These are phyloP conservation scores for Cryphonectria radicalis DNA, from an alignment of 2,329 filamentous ascomycete species.

Conservation along the genomic window DNA sequence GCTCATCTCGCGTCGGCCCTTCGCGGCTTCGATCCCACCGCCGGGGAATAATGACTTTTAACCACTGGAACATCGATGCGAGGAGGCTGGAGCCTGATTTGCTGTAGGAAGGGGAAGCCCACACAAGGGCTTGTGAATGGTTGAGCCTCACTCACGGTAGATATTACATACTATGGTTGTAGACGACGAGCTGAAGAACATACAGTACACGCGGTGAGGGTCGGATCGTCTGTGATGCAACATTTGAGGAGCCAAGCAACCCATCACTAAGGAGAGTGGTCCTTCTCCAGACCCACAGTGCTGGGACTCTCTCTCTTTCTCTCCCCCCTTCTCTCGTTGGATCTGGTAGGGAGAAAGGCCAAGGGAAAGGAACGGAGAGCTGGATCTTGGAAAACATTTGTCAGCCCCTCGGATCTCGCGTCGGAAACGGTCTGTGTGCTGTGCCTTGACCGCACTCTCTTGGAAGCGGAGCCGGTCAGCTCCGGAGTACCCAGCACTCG, in stretches of 20 bases:
- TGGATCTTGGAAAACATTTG: neutral
- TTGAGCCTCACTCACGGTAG: neutral
- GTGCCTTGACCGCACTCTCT: neutral
- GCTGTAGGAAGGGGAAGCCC: neutral
- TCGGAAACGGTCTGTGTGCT: neutral
- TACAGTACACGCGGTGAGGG: neutral
- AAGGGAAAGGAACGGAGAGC: neutral
- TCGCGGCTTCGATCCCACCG: neutral
- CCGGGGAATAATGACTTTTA: neutral
- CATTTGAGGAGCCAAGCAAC: neutral
- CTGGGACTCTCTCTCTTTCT: neutral
- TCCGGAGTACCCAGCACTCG: neutral
- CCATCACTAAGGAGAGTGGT: neutral
- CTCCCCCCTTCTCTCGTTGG: too few species aligned
- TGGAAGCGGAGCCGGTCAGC: neutral
- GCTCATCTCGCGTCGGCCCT: neutral
- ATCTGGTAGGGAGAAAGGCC: neutral
- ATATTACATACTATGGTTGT: neutral
- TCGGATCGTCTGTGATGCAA: neutral
- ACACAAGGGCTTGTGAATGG: neutral
- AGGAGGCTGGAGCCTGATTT: neutral
- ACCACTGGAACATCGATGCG: neutral
- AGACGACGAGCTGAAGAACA: neutral
- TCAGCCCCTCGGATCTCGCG: neutral
- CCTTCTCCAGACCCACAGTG: neutral